These are phyloP conservation scores for Hypericum perforatum DNA, from an alignment of 345 rosid species.

Conservation along the genomic window DNA sequence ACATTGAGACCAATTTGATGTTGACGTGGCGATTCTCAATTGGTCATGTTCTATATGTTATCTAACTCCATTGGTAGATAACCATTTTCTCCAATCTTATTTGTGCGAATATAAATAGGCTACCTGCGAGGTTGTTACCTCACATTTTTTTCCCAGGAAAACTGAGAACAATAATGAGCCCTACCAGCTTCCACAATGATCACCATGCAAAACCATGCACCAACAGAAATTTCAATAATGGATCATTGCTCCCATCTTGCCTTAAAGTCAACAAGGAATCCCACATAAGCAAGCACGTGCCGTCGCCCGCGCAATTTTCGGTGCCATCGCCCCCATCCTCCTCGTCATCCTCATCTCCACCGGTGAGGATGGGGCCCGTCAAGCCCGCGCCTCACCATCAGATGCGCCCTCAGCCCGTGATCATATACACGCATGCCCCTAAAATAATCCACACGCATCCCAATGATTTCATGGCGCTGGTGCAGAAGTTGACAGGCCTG, in stretches of 20 bases:
- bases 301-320: conserved; percentile 19
- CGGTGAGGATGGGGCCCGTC: not conserved
- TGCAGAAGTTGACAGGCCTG: conserved; percentile 81
- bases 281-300: conserved; percentile 37
- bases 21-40: too few species aligned
- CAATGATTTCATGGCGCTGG: conserved; percentile 77
- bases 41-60: too few species aligned
- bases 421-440: conserved; percentile 91
- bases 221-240: conserved; percentile 9
- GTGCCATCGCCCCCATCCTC: conserved; percentile 23
- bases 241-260: conserved; percentile 19
- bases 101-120: too few species aligned
- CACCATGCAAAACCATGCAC: conserved; percentile 15
- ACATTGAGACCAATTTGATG: too few species aligned
- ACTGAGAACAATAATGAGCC: not conserved
- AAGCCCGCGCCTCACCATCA: conserved; percentile 34
- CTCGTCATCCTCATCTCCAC: conserved; percentile 14
- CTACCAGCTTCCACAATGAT: conserved; percentile 14
- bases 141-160: too few species aligned
- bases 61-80: too few species aligned
- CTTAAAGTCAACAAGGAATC: conserved; percentile 45
- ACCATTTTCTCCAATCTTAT: too few species aligned
- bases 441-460: conserved; percentile 83
- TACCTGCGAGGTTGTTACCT: too few species aligned
- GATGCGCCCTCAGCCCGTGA: conserved; percentile 75